Evolutionary conservation across 805 yeast species (phyloP), one percentile per base, ranked within the genome.

Genomic region (Cyberlindnera misumaiensis): DNA sequence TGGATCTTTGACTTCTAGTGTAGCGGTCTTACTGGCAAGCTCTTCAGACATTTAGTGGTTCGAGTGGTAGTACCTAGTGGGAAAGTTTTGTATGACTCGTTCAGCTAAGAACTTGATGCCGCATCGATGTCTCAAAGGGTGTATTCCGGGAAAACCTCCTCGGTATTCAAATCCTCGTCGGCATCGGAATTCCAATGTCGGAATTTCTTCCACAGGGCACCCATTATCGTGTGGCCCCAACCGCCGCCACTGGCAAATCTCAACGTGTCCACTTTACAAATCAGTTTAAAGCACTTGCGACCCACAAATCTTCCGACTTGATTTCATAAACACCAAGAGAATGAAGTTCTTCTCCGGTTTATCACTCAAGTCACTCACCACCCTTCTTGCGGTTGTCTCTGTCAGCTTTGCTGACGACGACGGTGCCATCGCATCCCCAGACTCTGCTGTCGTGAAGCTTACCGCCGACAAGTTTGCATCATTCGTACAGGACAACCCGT

Each of bases 361-460:
- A 36, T 52, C 57, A 30, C 38, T 66, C 43, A 56, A 60, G 36
- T 56, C 70, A 11, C 47, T 72, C 39, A 60, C 70, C 30, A 51
- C 70, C 11, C 42, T 69, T n/a, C 53, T 72, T 28, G 69, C 72
- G 13, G 61, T 57, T 22, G 46, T 64, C 13, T 34, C 60, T 5
- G 44, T 55, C 11, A 42, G 45, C 14, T 41, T 47, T 14, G 59
- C 64, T 30, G 73, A 64, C 24, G 80, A 61, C 33, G 58, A 58
- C 26, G 75, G 73, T 11, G 94, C 94, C 35, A 60, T 73, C 43
- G 94, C 94, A 27, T 80, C 83, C 44, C 80, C 80, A 43, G 86
- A 83, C 56, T 83, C 95, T 32, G 93, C 89, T 26, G 97, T 90
- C 34, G 86, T 86, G 49, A 78, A 83, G 59, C 73, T 90, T 47